These are phyloP conservation scores for Stylonectria norvegica DNA, from an alignment of 2,329 filamentous ascomycete genomes.

Conservation along the genomic window DNA sequence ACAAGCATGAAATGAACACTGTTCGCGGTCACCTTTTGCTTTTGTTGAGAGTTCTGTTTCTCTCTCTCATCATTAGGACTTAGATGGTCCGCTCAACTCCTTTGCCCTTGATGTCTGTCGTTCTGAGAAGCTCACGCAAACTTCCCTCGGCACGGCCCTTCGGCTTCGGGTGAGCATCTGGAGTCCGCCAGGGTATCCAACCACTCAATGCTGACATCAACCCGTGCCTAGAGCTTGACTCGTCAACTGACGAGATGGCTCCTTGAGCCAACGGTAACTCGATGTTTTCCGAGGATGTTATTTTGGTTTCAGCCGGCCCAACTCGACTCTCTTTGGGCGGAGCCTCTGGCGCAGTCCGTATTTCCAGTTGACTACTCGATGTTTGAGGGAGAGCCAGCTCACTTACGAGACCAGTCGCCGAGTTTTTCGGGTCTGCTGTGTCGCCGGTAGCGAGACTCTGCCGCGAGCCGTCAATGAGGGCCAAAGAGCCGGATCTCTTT, in stretches of 20 bases:
- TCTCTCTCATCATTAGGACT: conserved; percentile 19
- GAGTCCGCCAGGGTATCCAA: conserved; percentile 46
- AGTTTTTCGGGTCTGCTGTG: conserved; percentile 30
- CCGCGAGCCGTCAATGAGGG: conserved; percentile 37
- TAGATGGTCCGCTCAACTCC: conserved; percentile 22
- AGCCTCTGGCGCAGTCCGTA: conserved; percentile 36
- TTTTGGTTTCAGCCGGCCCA: conserved; percentile 13
- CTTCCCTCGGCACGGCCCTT: conserved; percentile 54
- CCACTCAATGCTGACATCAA: conserved; percentile 40
- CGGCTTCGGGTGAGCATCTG: conserved; percentile 20
- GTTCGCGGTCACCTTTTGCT: too few relatives aligned
- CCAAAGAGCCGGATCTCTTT: conserved; percentile 33
- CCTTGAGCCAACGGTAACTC: conserved; percentile 28
- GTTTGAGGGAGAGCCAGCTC: conserved; percentile 57
- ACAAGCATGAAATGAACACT: too few relatives aligned
- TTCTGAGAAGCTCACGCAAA: conserved; percentile 50
- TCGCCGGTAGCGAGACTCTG: conserved; percentile 30
- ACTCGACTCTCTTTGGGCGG: conserved; percentile 20
- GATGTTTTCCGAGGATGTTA: conserved; percentile 18
- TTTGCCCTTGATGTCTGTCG: conserved; percentile 35
- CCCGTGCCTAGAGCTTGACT: conserved; percentile 24
- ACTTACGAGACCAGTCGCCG: conserved; percentile 46
- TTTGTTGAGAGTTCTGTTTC: conserved; percentile 24
- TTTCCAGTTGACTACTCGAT: conserved; percentile 49
- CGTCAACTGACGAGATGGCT: conserved; percentile 24